Conservation (phyloP, 116 monocot species). For the Zostera marina region DNA sequence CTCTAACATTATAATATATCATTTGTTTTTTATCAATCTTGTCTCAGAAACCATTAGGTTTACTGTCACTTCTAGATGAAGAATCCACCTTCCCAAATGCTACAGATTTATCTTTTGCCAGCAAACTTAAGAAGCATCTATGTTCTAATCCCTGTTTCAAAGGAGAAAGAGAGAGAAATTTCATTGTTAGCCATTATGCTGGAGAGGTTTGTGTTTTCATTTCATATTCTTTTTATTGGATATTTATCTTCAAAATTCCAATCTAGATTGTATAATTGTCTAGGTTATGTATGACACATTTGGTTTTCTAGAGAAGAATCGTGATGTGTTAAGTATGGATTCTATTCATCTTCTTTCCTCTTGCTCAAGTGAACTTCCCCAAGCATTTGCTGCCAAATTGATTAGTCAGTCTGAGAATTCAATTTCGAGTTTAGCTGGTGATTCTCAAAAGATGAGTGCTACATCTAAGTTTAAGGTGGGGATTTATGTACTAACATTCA, state of each 20-base stretch:
- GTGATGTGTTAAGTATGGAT: conserved; percentile 71
- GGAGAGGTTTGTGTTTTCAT: conserved; percentile 49
- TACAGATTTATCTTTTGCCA: conserved; percentile 80
- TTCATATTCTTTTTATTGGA: neutral
- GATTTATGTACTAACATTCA: neutral
- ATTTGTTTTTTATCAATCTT: neutral
- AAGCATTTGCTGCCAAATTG: conserved; percentile 69
- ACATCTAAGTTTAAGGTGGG: conserved; percentile 87
- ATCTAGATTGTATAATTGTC: neutral
- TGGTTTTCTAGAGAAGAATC: conserved; percentile 90
- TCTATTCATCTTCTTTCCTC: conserved; percentile 68
- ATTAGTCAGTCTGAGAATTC: conserved; percentile 36
- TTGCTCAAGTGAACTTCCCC: conserved; percentile 64
- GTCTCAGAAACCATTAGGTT: conserved; percentile 81
- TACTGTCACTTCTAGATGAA: conserved; percentile 89
- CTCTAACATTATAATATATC: neutral
- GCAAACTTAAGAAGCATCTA: conserved; percentile 86
- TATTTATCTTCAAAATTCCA: neutral
- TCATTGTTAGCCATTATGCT: conserved; percentile 71
- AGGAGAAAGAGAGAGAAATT: conserved; percentile 75
- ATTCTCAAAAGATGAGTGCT: conserved; percentile 88
- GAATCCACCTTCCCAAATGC: conserved; percentile 95
- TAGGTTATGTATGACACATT: conserved; percentile 74
- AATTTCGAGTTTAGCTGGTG: conserved; percentile 22
- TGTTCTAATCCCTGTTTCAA: conserved; percentile 65